Conservation (phyloP, 192 early-diverging fungal genomes). For the Thoreauomyces humboldtii region DNA sequence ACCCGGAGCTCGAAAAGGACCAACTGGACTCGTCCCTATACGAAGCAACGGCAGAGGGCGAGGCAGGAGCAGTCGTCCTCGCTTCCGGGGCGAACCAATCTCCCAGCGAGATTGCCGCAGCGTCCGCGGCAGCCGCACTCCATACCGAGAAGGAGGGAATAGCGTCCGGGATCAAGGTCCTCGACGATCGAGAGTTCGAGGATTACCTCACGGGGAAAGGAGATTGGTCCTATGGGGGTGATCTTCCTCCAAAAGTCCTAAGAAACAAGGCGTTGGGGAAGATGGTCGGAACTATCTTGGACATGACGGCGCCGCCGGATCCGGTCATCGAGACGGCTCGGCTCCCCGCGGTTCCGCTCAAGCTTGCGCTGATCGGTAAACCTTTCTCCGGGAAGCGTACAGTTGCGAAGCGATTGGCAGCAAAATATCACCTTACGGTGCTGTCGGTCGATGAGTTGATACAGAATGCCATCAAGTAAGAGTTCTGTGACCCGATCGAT, state of each 20-base stretch:
- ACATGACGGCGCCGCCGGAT: constrained; percentile 44
- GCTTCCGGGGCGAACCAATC: constrained; percentile 9
- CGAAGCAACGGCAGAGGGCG: neutral
- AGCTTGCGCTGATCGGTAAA: constrained; percentile 53
- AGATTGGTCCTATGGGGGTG: constrained; percentile 36
- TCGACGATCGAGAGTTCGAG: constrained; percentile 55
- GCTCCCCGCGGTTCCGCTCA: constrained; percentile 50
- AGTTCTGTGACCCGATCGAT: no score
- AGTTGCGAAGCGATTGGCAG: constrained; percentile 39
- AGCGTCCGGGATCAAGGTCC: constrained; percentile 33
- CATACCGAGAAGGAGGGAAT: constrained; percentile 7
- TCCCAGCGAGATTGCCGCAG: constrained; percentile 13
- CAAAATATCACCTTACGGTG: constrained; percentile 34
- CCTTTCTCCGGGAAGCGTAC: constrained; percentile 51
- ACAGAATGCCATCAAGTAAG: constrained; percentile 47
- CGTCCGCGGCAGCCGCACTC: neutral
- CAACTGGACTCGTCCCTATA: constrained; percentile 12
- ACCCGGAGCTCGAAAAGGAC: constrained; percentile 42
- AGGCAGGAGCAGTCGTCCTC: neutral
- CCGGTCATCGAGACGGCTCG: constrained; percentile 23
- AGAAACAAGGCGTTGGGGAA: constrained; percentile 40
- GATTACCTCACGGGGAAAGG: constrained; percentile 51
- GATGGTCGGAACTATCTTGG: constrained; percentile 45
- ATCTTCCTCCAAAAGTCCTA: constrained; percentile 6
- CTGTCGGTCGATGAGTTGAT: constrained; percentile 47